A percentile compares a stretch with the other conserved stretches of the same genome.
Evolutionary conservation across 257 asterid species (phyloP).

Genomic region (Galeopsis tetrahit): DNA sequence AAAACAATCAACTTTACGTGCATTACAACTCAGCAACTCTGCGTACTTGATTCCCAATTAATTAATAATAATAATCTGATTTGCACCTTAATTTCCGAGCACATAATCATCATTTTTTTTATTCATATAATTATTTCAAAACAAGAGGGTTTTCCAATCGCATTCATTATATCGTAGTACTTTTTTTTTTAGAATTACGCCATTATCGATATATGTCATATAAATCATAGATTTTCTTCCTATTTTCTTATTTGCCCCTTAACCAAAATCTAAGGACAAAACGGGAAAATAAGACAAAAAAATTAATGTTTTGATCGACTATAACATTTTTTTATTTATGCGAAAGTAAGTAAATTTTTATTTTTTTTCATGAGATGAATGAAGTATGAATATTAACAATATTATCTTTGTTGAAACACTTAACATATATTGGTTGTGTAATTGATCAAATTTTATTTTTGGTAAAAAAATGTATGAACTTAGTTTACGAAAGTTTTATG

Average conservation of each 20-base stretch:
- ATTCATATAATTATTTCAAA: constrained; percentile 6
- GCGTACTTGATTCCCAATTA: constrained; percentile 39
- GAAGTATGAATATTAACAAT: background rate
- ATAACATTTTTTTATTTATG: too few species aligned
- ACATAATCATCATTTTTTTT: constrained; percentile 23
- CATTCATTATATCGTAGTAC: background rate
- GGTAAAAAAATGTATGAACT: too few species aligned
- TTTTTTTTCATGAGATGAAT: too few species aligned
- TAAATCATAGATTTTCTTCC: too few species aligned
- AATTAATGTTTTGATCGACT: too few species aligned
- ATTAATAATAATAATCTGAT: constrained; percentile 23
- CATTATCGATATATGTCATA: background rate
- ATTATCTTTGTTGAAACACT: background rate
- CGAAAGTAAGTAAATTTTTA: too few species aligned
- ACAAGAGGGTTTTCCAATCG: background rate
- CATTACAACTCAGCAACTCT: constrained; percentile 53
- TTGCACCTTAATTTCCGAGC: constrained; percentile 35
- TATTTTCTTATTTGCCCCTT: too few species aligned
- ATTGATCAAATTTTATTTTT: too few species aligned
- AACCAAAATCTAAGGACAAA: too few species aligned
- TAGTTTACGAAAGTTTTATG: too few species aligned
- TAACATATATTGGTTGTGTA: background rate
- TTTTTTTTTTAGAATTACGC: background rate
- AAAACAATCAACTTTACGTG: constrained; percentile 54
- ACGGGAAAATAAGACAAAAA: too few species aligned